These are phyloP conservation scores for Diplotaxis tenuifolia DNA, from an alignment of 345 rosid genomes.

Conservation along the genomic window DNA sequence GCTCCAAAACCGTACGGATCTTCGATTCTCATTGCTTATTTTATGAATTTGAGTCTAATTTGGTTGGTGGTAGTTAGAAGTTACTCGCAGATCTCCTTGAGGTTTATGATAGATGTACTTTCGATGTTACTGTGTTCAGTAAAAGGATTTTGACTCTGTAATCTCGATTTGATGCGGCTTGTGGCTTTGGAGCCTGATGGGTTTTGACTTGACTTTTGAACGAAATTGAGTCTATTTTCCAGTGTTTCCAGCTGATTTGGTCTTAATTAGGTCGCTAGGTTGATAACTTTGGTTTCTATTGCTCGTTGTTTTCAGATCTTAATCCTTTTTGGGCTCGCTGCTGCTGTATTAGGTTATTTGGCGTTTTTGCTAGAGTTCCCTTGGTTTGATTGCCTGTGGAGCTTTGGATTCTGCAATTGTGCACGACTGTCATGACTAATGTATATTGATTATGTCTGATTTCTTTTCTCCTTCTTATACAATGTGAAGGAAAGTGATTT, in stretches of 20 bases:
- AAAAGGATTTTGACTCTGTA: conserved; percentile 3
- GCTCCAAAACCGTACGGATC: conserved; percentile 78
- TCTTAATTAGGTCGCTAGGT: not conserved
- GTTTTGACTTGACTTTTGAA: conserved; percentile 24
- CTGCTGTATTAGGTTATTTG: not conserved
- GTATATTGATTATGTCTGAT: conserved; percentile 17
- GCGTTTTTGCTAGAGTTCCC: too few species aligned
- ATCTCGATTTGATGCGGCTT: conserved; percentile 7
- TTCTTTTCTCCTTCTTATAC: conserved; percentile 13
- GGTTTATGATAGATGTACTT: not conserved
- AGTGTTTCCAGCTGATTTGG: not conserved
- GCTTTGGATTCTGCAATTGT: not conserved
- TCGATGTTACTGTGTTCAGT: not conserved
- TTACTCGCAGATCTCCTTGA: conserved; percentile 22
- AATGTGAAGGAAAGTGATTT: conserved; percentile 77
- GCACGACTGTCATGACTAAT: not conserved
- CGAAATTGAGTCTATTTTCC: not conserved
- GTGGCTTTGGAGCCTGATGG: conserved; percentile 3
- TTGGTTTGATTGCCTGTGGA: too few species aligned
- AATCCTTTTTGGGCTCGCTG: not conserved
- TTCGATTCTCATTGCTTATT: not conserved
- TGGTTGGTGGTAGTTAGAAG: conserved; percentile 11
- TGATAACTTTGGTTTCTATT: not conserved
- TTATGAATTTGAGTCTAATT: not conserved
- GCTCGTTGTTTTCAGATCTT: conserved; percentile 3